These are phyloP conservation scores for Diaporthe sp. DNA, from an alignment of 2,329 filamentous ascomycete species.

Conservation along the genomic window DNA sequence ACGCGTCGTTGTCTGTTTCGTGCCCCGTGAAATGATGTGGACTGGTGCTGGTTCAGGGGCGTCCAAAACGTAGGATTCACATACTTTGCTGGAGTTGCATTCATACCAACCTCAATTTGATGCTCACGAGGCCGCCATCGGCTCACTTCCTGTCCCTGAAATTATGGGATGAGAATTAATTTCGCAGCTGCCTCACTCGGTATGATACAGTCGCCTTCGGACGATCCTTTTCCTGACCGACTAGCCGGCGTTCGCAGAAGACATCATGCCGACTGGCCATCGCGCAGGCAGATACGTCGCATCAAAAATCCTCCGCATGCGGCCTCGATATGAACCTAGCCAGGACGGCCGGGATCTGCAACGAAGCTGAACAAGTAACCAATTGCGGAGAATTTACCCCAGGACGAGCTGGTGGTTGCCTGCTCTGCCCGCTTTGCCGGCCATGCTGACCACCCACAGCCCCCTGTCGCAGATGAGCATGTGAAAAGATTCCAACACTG, in stretches of 20 bases:
- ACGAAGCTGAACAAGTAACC: background rate
- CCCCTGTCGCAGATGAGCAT: background rate
- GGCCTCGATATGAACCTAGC: background rate
- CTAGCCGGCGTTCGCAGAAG: background rate
- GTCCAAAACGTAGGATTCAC: background rate
- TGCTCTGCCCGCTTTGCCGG: background rate
- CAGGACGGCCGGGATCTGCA: background rate
- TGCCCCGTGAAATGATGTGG: background rate
- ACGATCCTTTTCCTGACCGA: background rate
- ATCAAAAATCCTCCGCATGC: background rate
- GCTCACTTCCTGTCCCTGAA: background rate
- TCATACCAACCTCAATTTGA: background rate
- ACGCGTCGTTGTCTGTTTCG: background rate
- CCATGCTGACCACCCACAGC: background rate
- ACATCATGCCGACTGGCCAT: background rate
- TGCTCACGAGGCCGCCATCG: background rate
- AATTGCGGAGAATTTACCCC: background rate
- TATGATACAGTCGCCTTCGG: background rate
- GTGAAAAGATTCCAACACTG: background rate
- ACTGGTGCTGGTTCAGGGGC: background rate
- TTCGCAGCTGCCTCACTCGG: background rate
- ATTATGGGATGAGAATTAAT: background rate
- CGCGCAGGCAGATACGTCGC: background rate
- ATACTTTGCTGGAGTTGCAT: background rate
- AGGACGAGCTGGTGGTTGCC: background rate